Conservation (phyloP, 495 filamentous ascomycete species). For the Podospora pseudopauciseta region DNA sequence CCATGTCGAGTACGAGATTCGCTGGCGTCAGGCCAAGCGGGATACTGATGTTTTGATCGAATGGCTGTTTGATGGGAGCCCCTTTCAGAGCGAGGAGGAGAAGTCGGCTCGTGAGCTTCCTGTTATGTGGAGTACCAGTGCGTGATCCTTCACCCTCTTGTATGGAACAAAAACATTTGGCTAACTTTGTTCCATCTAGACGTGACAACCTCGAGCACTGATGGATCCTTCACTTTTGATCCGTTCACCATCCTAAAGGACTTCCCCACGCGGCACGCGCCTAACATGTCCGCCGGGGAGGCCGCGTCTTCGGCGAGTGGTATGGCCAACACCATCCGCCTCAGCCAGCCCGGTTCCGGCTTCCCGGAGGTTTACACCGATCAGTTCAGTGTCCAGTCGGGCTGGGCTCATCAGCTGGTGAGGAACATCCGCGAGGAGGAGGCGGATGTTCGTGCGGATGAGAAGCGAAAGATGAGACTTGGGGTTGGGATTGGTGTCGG, state of each 20-base stretch:
- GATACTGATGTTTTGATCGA: constrained; percentile 6
- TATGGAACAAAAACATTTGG: constrained; percentile 7
- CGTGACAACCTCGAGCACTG: constrained; percentile 7
- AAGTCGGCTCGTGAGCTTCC: constrained; percentile 8
- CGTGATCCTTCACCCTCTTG: constrained; percentile 8
- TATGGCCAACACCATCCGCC: constrained; percentile 12
- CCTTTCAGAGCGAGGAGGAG: constrained; percentile 1
- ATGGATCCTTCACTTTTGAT: constrained; percentile 9
- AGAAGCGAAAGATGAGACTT: constrained; percentile 1
- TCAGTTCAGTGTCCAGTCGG: constrained; percentile 10
- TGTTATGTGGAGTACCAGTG: constrained; percentile 12
- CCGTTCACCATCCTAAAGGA: constrained; percentile 8
- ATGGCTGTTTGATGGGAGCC: constrained; percentile 9
- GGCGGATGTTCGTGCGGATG: constrained; percentile 4
- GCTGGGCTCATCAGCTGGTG: constrained; percentile 12
- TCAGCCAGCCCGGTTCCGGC: constrained; percentile 13
- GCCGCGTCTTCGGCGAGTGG: constrained; percentile 8
- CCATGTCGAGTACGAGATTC: constrained; percentile 10
- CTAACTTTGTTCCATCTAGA: constrained; percentile 6
- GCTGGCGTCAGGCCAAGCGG: constrained; percentile 11
- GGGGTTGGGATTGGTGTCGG: constrained; percentile 11
- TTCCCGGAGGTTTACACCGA: constrained; percentile 8
- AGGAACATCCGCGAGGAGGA: constrained; percentile 12
- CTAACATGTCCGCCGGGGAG: constrained; percentile 1
- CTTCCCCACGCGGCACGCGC: constrained; percentile 12